A percentile compares a stretch with the other conserved stretches of the same genome.
phyloP scores from a whole-genome alignment of 108 stramenopile genomes.

The Fragilariopsis cylindrus region DNA sequence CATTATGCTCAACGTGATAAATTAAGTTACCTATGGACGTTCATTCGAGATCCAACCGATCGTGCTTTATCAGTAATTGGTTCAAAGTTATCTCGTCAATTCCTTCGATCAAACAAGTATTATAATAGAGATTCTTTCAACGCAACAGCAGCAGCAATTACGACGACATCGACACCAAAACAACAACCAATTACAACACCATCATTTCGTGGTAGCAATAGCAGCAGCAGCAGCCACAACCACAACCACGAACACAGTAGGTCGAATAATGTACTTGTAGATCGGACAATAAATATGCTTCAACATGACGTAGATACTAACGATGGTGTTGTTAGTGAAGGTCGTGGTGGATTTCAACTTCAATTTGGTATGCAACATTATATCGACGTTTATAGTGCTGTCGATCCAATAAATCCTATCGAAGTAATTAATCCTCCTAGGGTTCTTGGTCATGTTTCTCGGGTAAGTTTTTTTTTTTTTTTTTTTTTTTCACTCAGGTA shows the following conservation, averaged over 20 bases:
- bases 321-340: conserved; percentile 27
- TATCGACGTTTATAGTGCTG: not conserved
- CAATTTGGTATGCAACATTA: conserved; percentile 16
- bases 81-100: conserved; percentile 2
- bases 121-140: not conserved
- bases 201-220: not conserved
- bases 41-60: conserved; percentile 36
- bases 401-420: conserved; percentile 6
- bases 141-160: not conserved
- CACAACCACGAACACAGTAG: not conserved
- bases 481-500: conserved; percentile 3
- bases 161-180: not conserved
- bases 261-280: not conserved
- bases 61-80: conserved; percentile 24
- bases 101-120: not conserved
- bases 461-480: conserved; percentile 6
- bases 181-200: too few relatives aligned
- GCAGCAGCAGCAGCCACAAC: not conserved
- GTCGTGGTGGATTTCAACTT: conserved; percentile 44
- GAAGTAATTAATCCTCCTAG: conserved; percentile 10
- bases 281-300: conserved; percentile 9
- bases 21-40: conserved; percentile 33
- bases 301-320: conserved; percentile 12
- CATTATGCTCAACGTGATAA: conserved; percentile 22
- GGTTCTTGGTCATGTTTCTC: conserved; percentile 27